Evolutionary conservation across 2,329 filamentous ascomycete genomes (phyloP), one percentile per base, ranked within the genome.

Genomic region (Aspergillus fumigatus): DNA sequence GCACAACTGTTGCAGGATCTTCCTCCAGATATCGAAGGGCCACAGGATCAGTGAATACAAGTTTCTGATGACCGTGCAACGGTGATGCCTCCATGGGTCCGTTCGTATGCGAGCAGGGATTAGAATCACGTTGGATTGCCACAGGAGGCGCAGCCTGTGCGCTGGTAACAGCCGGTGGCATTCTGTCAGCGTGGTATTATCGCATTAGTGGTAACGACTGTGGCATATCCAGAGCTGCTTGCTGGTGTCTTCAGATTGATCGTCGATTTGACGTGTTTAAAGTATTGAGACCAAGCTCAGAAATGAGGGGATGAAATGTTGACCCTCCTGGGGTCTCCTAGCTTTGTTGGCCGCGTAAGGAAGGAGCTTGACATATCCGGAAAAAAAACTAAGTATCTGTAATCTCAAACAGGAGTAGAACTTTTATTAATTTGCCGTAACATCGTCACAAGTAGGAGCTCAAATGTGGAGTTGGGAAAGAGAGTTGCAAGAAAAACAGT

Each of bases 21-120:
- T 95, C 89, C 77, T 96, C 89, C 23, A 99, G 84, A 69, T 93
- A 96, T 59, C 76, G 81, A 62, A 88, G 85, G 14, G 86, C 86
- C 41, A 88, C 80, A 41, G 84, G 81, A 70, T 89, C 86, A 45
- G 85, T 82, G 59, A 89, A 80, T 41, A 88, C 84, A 64, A 87
- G 81, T 63, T 79, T 80, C 66, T 84, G 82, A 62, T 83, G 80
- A 51, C 70, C 71, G 48, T 70, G 70, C 51, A 63, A 64, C 21
- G 58, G 50, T 11, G 62, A 53, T 23, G 61, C 56, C 9, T 53
- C 54, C 4, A 66, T 62, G 3, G 50, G 48, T 17, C 54, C 57
- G 48, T 59, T 62, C 17, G 54, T 47, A 52, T 61, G 58, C 26
- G 66, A 62, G 19, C 60, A 55, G 40, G 62, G 55, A 50, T 60